Base-by-base conservation (phyloP, 2,329 filamentous ascomycete species). In the Fusarium praegraminearum region DNA sequence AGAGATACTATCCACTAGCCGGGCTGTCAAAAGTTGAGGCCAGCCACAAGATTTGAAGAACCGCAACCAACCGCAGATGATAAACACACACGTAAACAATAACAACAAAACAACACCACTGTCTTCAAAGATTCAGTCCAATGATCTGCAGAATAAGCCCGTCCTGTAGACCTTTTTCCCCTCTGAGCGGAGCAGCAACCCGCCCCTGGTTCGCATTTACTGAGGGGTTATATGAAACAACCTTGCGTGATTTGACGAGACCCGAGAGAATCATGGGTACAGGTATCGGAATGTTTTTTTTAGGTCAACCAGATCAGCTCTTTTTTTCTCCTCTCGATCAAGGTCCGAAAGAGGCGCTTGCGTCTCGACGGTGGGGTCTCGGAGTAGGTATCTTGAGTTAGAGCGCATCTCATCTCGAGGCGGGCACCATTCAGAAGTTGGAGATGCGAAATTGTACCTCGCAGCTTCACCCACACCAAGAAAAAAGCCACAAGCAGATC, bases 341-440 rank as follows among this genome's bases (percentile, higher is more conserved):
- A 75, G 70, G 74, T 74, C 63, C 65, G 60, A 72, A 53, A 66
- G 50, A 73, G 66, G 58, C 71, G 68, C 71, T 75, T 74, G 73
- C 68, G 71, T 71, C 73, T 67, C 40, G 49, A 41, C 43, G 43
- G 73, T 68, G 73, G 73, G 62, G 63, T 58, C 53, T 38, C 33
- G 47, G 60, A 62, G 40, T 47, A 46, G 60, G 40, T 47, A 46
- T 65, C 49, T 58, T 43, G 56, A 60, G 49, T 58, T 46, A 26
- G 55, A 69, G 58, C 67, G 49, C 52, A 56, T 61, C 50, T 58
- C 35, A 56, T 62, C 59, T 53, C 63, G 70, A 74, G 69, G 68
- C 71, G 65, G 73, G 71, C 75, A 72, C 67, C 74, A 74, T 75
- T 75, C 71, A 76, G 49, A 72, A 66, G 64, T 65, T 70, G 56